A percentile compares a stretch with the other conserved stretches of the same genome.
phyloP scores from a whole-genome alignment of 805 yeast species.

The Lachancea quebecensis region DNA sequence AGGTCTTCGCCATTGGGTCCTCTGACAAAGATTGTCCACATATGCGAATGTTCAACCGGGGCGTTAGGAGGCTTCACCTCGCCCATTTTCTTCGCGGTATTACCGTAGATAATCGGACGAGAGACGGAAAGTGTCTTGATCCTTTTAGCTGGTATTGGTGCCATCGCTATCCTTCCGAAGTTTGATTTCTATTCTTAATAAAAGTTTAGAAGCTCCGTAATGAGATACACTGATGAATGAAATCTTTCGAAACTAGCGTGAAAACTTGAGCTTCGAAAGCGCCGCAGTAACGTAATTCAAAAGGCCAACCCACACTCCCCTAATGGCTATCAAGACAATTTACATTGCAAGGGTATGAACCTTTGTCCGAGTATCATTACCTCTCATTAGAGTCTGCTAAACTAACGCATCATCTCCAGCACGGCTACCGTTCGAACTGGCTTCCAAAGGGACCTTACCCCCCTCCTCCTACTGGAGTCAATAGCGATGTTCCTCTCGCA shows the following conservation, averaged over 20 bases:
- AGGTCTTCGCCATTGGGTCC: constrained; percentile 78
- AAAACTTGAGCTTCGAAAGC: no score
- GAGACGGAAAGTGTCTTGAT: constrained; percentile 56
- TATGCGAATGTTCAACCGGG: constrained; percentile 88
- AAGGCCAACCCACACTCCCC: not conserved
- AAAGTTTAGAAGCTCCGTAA: not conserved
- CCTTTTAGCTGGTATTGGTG: constrained; percentile 20
- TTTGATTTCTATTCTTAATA: not conserved
- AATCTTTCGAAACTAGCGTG: not conserved
- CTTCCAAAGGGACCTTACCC: constrained; percentile 60
- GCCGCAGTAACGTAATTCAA: not conserved
- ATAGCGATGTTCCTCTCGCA: constrained; percentile 83
- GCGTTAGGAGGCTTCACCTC: constrained; percentile 50
- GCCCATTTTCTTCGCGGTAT: constrained; percentile 63
- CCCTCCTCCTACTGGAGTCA: constrained; percentile 80
- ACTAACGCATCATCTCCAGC: constrained; percentile 31
- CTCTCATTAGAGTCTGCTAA: not conserved
- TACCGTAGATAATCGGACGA: constrained; percentile 77
- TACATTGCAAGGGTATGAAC: constrained; percentile 51
- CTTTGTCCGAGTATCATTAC: constrained; percentile 1
- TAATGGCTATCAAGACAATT: constrained; percentile 49
- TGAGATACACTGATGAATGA: not conserved
- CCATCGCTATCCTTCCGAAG: constrained; percentile 1
- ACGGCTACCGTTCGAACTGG: constrained; percentile 91
- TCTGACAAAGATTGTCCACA: constrained; percentile 87